Conservation (phyloP, 768 basidiomycete genomes). For the Pisolithus orientalis region DNA sequence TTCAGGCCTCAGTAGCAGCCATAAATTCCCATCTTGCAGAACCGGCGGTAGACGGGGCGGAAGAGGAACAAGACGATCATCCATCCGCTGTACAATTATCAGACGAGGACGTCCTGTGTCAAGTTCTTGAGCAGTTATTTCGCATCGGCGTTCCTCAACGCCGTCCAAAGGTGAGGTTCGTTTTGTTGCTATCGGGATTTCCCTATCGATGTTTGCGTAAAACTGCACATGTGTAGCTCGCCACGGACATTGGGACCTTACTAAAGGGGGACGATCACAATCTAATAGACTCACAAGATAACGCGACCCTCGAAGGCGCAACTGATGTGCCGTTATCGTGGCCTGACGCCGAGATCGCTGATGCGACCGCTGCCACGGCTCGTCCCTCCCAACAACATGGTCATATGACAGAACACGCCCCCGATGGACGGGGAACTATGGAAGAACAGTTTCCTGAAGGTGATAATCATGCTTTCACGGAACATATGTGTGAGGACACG, state of each 20-base stretch:
- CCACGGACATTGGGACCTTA: slow-evolving; percentile 3
- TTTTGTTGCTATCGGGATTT: not conserved
- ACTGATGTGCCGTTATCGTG: slow-evolving; percentile 2
- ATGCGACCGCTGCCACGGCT: slow-evolving; percentile 1
- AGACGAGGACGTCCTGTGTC: slow-evolving; percentile 33
- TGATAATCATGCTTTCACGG: slow-evolving; percentile 3
- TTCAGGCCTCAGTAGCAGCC: slow-evolving; percentile 22
- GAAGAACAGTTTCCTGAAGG: slow-evolving; percentile 12
- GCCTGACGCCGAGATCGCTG: slow-evolving; percentile 11
- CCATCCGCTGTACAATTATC: slow-evolving; percentile 13
- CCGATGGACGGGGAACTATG: slow-evolving; percentile 9
- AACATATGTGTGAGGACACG: slow-evolving; percentile 7
- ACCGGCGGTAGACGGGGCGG: slow-evolving; percentile 2
- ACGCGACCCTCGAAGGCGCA: slow-evolving; percentile 2
- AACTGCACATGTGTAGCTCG: slow-evolving; percentile 11
- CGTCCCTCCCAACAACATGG: not conserved
- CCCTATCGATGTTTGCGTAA: not conserved
- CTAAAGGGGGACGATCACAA: slow-evolving; percentile 18
- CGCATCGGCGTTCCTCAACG: slow-evolving; percentile 34
- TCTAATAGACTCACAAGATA: slow-evolving; percentile 13
- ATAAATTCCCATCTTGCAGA: slow-evolving; percentile 17
- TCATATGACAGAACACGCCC: slow-evolving; percentile 6
- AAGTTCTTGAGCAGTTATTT: slow-evolving; percentile 41
- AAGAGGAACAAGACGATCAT: slow-evolving; percentile 10
- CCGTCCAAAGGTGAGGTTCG: slow-evolving; percentile 41